Evolutionary conservation across 805 yeast species (phyloP).

Genomic region (Suhomyces pyralidae): DNA sequence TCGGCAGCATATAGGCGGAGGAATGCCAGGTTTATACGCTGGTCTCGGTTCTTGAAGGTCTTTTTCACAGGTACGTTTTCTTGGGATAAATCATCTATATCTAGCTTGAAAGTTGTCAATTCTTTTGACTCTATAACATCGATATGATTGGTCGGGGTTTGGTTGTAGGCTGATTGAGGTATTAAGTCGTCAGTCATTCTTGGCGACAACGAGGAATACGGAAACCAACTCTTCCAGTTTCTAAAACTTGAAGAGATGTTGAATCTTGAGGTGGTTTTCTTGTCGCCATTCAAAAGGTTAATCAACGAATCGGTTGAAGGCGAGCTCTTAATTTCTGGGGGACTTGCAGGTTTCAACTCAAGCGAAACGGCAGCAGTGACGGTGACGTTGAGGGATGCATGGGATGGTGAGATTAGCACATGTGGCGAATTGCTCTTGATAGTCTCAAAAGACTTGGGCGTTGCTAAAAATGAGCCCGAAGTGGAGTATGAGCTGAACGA

Average conservation of each 20-base stretch:
- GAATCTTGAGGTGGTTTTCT: neutral
- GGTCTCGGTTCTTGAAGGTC: conserved; percentile 38
- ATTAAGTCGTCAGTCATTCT: conserved; percentile 10
- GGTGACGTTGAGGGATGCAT: neutral
- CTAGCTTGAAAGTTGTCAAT: conserved; percentile 9
- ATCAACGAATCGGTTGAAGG: conserved; percentile 5
- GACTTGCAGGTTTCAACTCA: conserved; percentile 1
- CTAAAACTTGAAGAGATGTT: conserved; percentile 2
- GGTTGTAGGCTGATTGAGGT: neutral
- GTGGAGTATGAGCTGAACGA: conserved; percentile 5
- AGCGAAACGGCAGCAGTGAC: neutral
- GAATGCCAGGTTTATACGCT: conserved; percentile 49
- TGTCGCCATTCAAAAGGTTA: neutral
- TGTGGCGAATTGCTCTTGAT: neutral
- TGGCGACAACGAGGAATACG: conserved; percentile 6
- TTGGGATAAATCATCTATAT: conserved; percentile 1
- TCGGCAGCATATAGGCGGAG: conserved; percentile 50
- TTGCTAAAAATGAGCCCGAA: neutral
- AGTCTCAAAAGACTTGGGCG: neutral
- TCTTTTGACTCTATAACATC: conserved; percentile 4
- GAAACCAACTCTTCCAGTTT: conserved; percentile 2
- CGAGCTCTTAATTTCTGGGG: neutral
- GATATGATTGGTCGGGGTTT: neutral
- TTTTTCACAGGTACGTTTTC: conserved; percentile 6
- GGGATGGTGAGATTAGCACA: conserved; percentile 1